Evolutionary conservation across 257 asterid genomes (phyloP).

Genomic region (Scutellaria baicalensis): DNA sequence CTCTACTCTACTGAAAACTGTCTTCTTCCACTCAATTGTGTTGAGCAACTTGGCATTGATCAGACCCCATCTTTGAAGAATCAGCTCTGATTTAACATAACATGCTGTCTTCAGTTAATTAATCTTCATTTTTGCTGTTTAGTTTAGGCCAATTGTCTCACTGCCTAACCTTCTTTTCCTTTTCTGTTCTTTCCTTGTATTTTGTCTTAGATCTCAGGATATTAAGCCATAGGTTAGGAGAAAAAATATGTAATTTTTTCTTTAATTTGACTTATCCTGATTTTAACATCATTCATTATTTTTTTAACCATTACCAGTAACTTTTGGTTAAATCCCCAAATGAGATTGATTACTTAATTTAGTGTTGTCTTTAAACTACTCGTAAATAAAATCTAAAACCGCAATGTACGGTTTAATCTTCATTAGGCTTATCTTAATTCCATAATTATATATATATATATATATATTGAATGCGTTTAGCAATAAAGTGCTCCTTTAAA

Average conservation of each 20-base stretch:
- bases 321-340: neutral
- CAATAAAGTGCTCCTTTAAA: too few species aligned
- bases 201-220: conserved; percentile 11
- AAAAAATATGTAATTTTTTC: neutral
- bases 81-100: neutral
- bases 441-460: too few species aligned
- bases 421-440: too few species aligned
- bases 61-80: conserved; percentile 6
- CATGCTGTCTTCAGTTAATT: neutral
- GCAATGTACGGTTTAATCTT: neutral
- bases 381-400: conserved; percentile 5
- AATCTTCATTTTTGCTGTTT: conserved; percentile 5
- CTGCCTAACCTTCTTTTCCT: neutral
- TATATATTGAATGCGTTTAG: too few species aligned
- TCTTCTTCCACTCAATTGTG: conserved; percentile 42
- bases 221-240: conserved; percentile 7
- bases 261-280: neutral
- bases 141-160: neutral
- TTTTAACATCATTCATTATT: neutral
- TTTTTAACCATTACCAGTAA: neutral
- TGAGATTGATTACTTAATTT: conserved; percentile 6
- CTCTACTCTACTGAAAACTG: conserved; percentile 57
- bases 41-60: conserved; percentile 21
- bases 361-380: neutral
- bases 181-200: conserved; percentile 2